phyloP scores from a whole-genome alignment of 2,329 filamentous ascomycete species.

The Claviceps paspali region DNA sequence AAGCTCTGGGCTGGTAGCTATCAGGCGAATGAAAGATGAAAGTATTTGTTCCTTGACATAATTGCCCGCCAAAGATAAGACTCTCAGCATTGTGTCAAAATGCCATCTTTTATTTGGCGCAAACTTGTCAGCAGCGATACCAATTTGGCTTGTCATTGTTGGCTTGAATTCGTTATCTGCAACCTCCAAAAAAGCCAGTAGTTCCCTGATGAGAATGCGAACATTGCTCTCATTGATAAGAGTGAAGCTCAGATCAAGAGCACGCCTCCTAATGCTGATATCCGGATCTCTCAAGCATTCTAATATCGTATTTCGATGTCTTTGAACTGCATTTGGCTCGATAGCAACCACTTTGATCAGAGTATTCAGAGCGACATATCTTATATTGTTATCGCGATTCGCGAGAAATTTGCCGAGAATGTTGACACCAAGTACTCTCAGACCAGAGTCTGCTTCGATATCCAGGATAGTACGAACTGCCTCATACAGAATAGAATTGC shows the following conservation, averaged over 20 bases:
- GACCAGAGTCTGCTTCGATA: slow-evolving; percentile 90
- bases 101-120: slow-evolving; percentile 98
- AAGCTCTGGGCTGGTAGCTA: slow-evolving; percentile 84
- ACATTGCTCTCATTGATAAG: slow-evolving; percentile 96
- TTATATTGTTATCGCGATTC: slow-evolving; percentile 99
- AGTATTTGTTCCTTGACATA: slow-evolving; percentile 97
- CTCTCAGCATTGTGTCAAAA: slow-evolving; percentile 90
- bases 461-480: slow-evolving; percentile 93
- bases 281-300: slow-evolving; percentile 94
- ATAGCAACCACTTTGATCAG: slow-evolving; percentile 96
- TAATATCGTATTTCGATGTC: slow-evolving; percentile 92
- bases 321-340: slow-evolving; percentile 91
- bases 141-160: slow-evolving; percentile 95
- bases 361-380: slow-evolving; percentile 94
- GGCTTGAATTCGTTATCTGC: slow-evolving; percentile 98
- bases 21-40: slow-evolving; percentile 88
- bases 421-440: slow-evolving; percentile 90
- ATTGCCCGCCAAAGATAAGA: slow-evolving; percentile 85
- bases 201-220: slow-evolving; percentile 78
- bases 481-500: slow-evolving; percentile 96
- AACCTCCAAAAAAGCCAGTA: slow-evolving; percentile 89
- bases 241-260: slow-evolving; percentile 95
- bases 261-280: slow-evolving; percentile 89
- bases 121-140: slow-evolving; percentile 88
- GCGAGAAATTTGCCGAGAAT: slow-evolving; percentile 95